Percentiles rank a stretch among this genome's conserved stretches.
phyloP scores from a whole-genome alignment of 2,329 filamentous ascomycete species.

The Nigrograna mackinnonii region DNA sequence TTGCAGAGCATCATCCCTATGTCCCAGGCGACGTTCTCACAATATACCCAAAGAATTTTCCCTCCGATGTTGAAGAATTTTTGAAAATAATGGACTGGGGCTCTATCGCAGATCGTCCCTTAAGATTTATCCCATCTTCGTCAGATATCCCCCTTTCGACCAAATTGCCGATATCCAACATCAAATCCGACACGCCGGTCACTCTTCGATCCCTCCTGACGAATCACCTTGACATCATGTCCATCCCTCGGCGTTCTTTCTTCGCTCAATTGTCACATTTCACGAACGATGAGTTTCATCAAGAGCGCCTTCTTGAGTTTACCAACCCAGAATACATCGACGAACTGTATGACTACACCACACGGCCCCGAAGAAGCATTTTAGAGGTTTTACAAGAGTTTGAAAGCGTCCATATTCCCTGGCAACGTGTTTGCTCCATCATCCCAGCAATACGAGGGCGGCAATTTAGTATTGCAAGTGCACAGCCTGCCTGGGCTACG shows the following conservation, averaged over 20 bases:
- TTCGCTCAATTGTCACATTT: constrained; percentile 79
- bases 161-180: constrained; percentile 42
- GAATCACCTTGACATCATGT: constrained; percentile 85
- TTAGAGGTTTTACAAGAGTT: constrained; percentile 94
- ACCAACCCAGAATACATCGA: constrained; percentile 78
- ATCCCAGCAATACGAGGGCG: constrained; percentile 85
- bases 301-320: constrained; percentile 82
- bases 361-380: constrained; percentile 85
- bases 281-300: constrained; percentile 72
- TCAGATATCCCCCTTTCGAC: constrained; percentile 35
- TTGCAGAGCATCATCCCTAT: constrained; percentile 52
- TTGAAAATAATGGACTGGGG: constrained; percentile 81
- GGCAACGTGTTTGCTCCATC: constrained; percentile 69
- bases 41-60: constrained; percentile 86
- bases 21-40: constrained; percentile 78
- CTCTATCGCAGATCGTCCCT: constrained; percentile 67
- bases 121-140: constrained; percentile 55
- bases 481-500: constrained; percentile 47
- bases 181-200: constrained; percentile 43
- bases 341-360: constrained; percentile 95
- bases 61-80: constrained; percentile 76
- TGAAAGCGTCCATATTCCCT: constrained; percentile 78
- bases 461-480: constrained; percentile 90
- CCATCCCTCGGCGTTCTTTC: constrained; percentile 86
- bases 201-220: constrained; percentile 78